Evolutionary conservation across 306 rosid genomes (phyloP), one percentile per base, ranked within the genome.

Genomic region (Prunus kanzakura): DNA sequence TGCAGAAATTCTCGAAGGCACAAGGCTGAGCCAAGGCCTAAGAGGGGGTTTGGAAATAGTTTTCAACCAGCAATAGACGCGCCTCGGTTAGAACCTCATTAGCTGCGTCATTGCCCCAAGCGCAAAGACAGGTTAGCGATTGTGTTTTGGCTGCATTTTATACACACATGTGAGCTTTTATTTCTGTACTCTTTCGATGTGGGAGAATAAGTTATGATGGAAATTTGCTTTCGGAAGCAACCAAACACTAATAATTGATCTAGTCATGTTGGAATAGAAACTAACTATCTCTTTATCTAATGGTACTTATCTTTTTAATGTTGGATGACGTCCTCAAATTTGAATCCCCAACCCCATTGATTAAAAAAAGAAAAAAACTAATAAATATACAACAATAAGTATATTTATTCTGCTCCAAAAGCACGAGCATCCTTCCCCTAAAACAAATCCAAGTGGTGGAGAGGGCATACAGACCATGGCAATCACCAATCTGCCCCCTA

Each of bases 281-380:
- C 58, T 0, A 52, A 52, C 58, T 0, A 52, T 52, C n/a, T 1
- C 1, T 52, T 52, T 11, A 0, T 52, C 6, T 52, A 52, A 11
- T 52, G 58, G 3, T 52, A 35, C 2, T 35, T 35, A 0, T 3
- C n/a, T 52, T 19, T 52, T 19, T 14, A 52, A 14, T 6, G 2
- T 35, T 35, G 0, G 8, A 35, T 6, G 41, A 6, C 2, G 0
- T 35, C 2, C 2, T 0, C 0, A 35, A 35, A 35, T 6, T 35
- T 0, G 8, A 35, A 35, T 35, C 8, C 8, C 2, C 41, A 35
- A 35, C 41, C 41, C 8, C 8, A 35, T 6, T 35, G 8, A 35
- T 6, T 35, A 6, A 35, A 35, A 35, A 6, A 35, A 6, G 0
- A 6, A 52, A 52, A 52, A 14, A 52, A 52, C 19, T 52, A 23